Base-by-base conservation (phyloP, 257 asterid species). In the Thymus quinquecostatus region DNA sequence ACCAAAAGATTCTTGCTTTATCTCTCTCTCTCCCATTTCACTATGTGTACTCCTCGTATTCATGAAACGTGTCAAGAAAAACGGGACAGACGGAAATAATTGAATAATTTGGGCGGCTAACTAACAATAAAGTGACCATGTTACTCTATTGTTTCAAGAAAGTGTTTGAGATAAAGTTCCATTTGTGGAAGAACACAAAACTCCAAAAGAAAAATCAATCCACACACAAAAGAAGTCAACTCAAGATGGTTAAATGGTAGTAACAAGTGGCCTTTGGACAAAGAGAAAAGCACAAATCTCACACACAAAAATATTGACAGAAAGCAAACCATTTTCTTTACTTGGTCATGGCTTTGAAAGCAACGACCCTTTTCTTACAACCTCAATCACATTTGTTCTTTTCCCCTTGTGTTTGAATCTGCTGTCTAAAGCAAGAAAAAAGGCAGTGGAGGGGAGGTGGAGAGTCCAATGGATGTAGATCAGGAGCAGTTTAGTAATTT, bases 331-430 rank as follows among this genome's bases (percentile, higher is more conserved):
- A 49, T 59, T 40, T 63, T 58, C 73, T 61, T 62, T 64, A 68
- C 56, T 55, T 68, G 61, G 66, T 68, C 63, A 54, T 71, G 67
- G 76, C 87, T 63, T 81, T 62, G 90, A 78, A 81, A 81, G 81
- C 65, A 78, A 77, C 81, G 78, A 73, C 83, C 73, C 77, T 68
- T 73, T 77, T 47, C 70, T 12, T 54, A 12, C 74, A 47, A 55
- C 73, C 49, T 43, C 61, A 64, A 48, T 60, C 77, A 60, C 40
- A 43, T 64, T 81, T 76, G 79, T 62, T 70, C 21, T 73, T 71
- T 78, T 78, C 78, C 45, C 48, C 73, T 63, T 77, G 81, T 80
- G 61, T 55, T 36, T 66, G 80, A 62, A 68, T 78, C 78, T 65
- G 66, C 60, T 57, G 51, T 12, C 64, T 47, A 65, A 64, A 63